Base-by-base conservation (phyloP, 257 asterid species). In the Cruciata laevipes region DNA sequence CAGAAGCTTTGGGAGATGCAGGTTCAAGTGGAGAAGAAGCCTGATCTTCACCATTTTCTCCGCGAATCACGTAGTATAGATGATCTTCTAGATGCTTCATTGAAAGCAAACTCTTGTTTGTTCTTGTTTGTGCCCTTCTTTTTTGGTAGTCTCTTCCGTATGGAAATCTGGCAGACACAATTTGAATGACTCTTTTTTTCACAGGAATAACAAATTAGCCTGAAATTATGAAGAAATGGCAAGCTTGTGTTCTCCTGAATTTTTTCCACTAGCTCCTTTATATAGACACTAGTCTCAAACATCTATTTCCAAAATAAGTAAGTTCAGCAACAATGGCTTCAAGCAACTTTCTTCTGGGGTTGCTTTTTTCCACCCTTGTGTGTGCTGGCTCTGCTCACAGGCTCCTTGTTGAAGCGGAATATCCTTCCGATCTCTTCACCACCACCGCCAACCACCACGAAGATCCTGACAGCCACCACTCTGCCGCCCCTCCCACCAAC, bases 1-100 rank as follows among this genome's bases (percentile, higher is more conserved):
- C 89, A 16, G 87, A 77, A 75, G 70, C 86, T 23, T 64, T 84
- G 80, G 80, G 77, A 67, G 91, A 82, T 71, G 88, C 82, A 24
- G 89, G 77, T 72, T 70, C 83, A 9, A 79, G 80, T 65, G 76
- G 79, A 60, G 81, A 81, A 56, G 77, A 77, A 76, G 59, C 69
- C 44, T 76, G 68, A 67, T 47, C 13, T 23, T 58, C 35, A 52
- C 20, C 38, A 12, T 3, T 27, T 59, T 21, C 68, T 20, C 17
- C 7, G 7, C 42, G 65, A 52, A 33, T 63, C 32, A 49, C 5
- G 10, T 61, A 32, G 38, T 25, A 37, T 11, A 6, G 58, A 49
- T 42, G n/a, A 27, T 4, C 64, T 42, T 11, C 51, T 42, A 42
- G 51, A 42, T 13, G 17, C 0, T 42, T 1, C 42, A 25, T 7